Evolutionary conservation across 164 flowering plant species (phyloP), one percentile per base, ranked within the genome.

Genomic region (Berberis thunbergii): DNA sequence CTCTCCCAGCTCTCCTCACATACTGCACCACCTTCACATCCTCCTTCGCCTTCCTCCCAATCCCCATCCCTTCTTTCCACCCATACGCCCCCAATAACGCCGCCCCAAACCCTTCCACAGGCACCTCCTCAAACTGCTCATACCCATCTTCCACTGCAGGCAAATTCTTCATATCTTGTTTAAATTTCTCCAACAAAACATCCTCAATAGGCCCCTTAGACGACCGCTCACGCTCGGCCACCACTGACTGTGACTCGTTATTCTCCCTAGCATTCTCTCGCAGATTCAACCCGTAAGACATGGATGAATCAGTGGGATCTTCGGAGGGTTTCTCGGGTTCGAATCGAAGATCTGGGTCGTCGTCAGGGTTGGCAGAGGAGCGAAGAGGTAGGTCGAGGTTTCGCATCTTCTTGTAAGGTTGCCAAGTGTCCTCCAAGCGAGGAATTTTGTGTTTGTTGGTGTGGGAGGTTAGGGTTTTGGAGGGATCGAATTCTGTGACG

Each of bases 1-100:
- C 79, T 61, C 59, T 76, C 0, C 68, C 84, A 4, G 72, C 61
- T 60, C 79, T 64, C 67, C 68, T 74, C 26, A 69, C 69, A 53
- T 65, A 75, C 73, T 85, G 77, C 42, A 60, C 63, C 10, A 84
- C 73, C 56, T 82, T 74, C 11, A 82, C 89, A 73, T 89, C 96
- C 60, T 76, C 85, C 49, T 83, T 83, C 0, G 82, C 74, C 57
- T 82, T 82, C 69, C 67, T 77, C 38, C 97, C 96, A 63, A 91
- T 76, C 3, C 90, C 97, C 54, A 63, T 69, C 6, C 95, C 96
- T 64, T 87, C 80, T 2, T 58, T 13, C 98, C 98, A 91, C 1
- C 98, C 98, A 63, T 87, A 89, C 11, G 92, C 89, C 0, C 75
- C 62, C 5, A 91, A 76, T 48, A 86, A 63, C 0, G 96, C 96